Conservation (phyloP, 208 protist species). For the Lotmaria passim region DNA sequence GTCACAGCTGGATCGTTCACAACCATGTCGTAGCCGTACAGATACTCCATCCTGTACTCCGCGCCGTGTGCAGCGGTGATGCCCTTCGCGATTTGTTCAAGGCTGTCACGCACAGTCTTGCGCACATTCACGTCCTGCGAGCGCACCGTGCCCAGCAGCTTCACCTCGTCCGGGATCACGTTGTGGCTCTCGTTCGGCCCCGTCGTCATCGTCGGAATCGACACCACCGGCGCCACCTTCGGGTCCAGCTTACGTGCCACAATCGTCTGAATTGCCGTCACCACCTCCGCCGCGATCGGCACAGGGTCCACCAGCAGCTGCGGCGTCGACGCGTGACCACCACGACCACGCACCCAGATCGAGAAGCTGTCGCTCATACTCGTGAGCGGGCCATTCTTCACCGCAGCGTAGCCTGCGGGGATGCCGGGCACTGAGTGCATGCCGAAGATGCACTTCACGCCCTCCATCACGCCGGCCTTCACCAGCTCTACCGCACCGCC, state of each 20-base stretch:
- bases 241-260: constrained; percentile 56
- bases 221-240: constrained; percentile 50
- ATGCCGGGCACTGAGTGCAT: constrained; percentile 37
- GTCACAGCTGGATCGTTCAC: constrained; percentile 52
- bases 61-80: constrained; percentile 54
- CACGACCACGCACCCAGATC: constrained; percentile 48
- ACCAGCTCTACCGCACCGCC: constrained; percentile 62
- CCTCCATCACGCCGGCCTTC: constrained; percentile 49
- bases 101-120: constrained; percentile 29
- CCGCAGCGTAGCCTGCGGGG: constrained; percentile 29
- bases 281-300: constrained; percentile 46
- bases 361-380: constrained; percentile 38
- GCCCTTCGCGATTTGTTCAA: constrained; percentile 53
- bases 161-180: constrained; percentile 61
- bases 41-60: constrained; percentile 34
- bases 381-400: constrained; percentile 30
- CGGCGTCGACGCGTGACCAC: constrained; percentile 67
- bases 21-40: constrained; percentile 60
- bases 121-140: constrained; percentile 44
- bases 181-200: constrained; percentile 64
- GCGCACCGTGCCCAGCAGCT: constrained; percentile 62
- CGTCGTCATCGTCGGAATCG: constrained; percentile 49
- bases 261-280: constrained; percentile 60
- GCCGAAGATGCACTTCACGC: constrained; percentile 58
- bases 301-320: constrained; percentile 67